These are phyloP conservation scores for Colletotrichum euphorbiae DNA, from an alignment of 2,329 filamentous ascomycete species.

Conservation along the genomic window DNA sequence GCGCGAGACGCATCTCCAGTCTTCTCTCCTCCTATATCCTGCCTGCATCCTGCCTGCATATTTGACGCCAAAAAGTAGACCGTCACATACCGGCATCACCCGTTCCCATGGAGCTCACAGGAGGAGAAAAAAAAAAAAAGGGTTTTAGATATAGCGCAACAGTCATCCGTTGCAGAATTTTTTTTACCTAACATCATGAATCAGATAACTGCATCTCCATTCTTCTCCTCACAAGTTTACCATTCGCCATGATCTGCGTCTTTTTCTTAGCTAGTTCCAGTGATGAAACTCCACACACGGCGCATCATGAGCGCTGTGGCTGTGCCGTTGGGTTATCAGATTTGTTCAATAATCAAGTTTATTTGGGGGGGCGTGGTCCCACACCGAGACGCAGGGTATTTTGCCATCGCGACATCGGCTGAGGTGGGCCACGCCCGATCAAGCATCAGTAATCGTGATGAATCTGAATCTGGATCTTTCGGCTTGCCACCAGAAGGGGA, in stretches of 20 bases:
- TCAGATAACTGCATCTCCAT: conserved; percentile 20
- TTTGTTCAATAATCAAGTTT: conserved; percentile 14
- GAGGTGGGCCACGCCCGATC: not conserved
- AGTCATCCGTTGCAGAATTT: conserved; percentile 24
- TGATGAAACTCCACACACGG: conserved; percentile 7
- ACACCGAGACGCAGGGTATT: not conserved
- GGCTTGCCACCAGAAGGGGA: no score
- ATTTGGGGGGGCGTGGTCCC: not conserved
- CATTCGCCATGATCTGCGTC: conserved; percentile 23
- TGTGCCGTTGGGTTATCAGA: conserved; percentile 19
- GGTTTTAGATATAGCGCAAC: conserved; percentile 37
- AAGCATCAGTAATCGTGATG: not conserved
- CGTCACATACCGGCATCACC: not conserved
- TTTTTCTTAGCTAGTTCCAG: conserved; percentile 17
- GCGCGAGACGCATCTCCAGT: not conserved
- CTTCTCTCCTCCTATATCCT: no score
- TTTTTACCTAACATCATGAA: conserved; percentile 39
- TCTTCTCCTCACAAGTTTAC: not conserved
- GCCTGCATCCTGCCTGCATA: no score
- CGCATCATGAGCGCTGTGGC: conserved; percentile 4
- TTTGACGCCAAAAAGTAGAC: conserved; percentile 10
- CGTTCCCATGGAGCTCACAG: not conserved
- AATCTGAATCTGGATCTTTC: no score
- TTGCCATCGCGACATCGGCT: conserved; percentile 21
- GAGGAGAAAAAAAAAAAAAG: conserved; percentile 13